phyloP scores from a whole-genome alignment of 768 basidiomycete genomes.

The Lentinula boryana region DNA sequence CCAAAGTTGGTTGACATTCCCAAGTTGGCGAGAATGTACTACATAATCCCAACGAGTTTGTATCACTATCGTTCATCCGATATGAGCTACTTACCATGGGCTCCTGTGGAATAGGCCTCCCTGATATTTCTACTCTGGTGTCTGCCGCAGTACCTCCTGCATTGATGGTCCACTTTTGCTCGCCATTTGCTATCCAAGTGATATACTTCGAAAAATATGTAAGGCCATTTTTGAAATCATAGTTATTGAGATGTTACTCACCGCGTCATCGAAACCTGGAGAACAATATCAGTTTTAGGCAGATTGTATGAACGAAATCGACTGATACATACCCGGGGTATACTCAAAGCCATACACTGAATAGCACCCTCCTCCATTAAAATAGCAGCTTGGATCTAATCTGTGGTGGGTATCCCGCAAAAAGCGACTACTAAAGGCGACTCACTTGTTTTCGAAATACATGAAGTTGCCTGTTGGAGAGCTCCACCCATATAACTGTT shows the following conservation, averaged over 20 bases:
- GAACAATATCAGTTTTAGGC: not conserved
- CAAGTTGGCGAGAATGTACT: slow-evolving; percentile 80
- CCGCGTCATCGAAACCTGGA: slow-evolving; percentile 44
- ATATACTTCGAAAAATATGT: slow-evolving; percentile 49
- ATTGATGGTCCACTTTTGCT: slow-evolving; percentile 66
- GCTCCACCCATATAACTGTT: slow-evolving; percentile 73
- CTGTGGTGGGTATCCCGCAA: not conserved
- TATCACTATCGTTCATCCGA: not conserved
- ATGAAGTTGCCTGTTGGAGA: slow-evolving; percentile 82
- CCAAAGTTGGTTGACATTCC: slow-evolving; percentile 82
- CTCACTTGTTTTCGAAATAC: slow-evolving; percentile 53
- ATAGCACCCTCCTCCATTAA: slow-evolving; percentile 45
- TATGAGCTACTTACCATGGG: slow-evolving; percentile 54
- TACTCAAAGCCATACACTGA: slow-evolving; percentile 82
- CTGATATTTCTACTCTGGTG: slow-evolving; percentile 49
- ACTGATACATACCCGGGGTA: slow-evolving; percentile 42
- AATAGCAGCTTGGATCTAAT: slow-evolving; percentile 68
- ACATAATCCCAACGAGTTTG: not conserved
- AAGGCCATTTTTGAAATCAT: not conserved
- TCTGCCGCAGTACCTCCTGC: slow-evolving; percentile 57
- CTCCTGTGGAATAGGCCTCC: slow-evolving; percentile 72
- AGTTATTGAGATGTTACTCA: slow-evolving; percentile 25
- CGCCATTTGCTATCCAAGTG: slow-evolving; percentile 63
- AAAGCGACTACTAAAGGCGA: not conserved
- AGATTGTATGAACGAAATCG: not conserved